Evolutionary conservation across 768 basidiomycete species (phyloP).

Genomic region (Boletus rufocinnamomeus): DNA sequence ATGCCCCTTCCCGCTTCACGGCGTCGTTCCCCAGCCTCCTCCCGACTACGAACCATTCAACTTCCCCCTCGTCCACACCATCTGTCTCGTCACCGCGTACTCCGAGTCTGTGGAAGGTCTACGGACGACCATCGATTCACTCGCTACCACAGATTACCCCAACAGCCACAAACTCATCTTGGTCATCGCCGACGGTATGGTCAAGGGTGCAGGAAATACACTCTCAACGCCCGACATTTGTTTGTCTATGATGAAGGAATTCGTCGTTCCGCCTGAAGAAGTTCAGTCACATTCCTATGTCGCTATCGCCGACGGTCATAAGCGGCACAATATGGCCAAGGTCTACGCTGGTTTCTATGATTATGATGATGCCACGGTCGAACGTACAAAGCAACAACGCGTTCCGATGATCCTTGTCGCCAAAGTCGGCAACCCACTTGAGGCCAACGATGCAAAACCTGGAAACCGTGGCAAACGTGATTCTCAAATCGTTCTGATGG

Average conservation of each 20-base stretch:
- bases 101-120: constrained; percentile 96
- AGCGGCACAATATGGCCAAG: constrained; percentile 98
- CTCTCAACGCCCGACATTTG: constrained; percentile 93
- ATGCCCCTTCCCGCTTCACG: constrained; percentile 91
- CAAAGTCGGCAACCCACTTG: constrained; percentile 92
- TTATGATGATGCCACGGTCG: constrained; percentile 89
- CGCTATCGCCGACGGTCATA: constrained; percentile 99
- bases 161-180: constrained; percentile 96
- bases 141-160: constrained; percentile 98
- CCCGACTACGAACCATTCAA: constrained; percentile 93
- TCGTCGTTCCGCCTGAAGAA: constrained; percentile 75
- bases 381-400: constrained; percentile 91
- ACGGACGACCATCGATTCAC: constrained; percentile 95
- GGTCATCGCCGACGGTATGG: constrained; percentile 98
- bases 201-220: constrained; percentile 90
- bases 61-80: constrained; percentile 91
- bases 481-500: constrained; percentile 96
- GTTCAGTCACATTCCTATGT: constrained; percentile 96
- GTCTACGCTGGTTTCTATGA: constrained; percentile 97
- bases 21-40: constrained; percentile 92
- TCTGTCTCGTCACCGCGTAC: constrained; percentile 97
- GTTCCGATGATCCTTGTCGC: constrained; percentile 96
- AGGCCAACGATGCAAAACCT: constrained; percentile 87
- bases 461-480: constrained; percentile 99
- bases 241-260: constrained; percentile 96